A percentile compares a stretch with the other conserved stretches of the same genome.
Evolutionary conservation across 192 early-diverging fungal genomes (phyloP).

Genomic region (Phycomyces nitens): DNA sequence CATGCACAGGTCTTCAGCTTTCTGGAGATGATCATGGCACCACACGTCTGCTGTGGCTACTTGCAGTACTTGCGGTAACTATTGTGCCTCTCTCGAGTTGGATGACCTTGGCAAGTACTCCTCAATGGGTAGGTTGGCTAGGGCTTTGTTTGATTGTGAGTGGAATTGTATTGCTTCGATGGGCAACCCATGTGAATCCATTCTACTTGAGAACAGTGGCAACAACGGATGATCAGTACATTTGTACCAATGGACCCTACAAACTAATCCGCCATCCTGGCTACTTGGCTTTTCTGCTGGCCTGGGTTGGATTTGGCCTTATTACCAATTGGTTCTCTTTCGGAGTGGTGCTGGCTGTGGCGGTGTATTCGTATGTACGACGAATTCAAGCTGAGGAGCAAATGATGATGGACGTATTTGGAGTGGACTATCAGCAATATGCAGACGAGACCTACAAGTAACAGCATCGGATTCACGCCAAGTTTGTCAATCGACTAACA

Average conservation of each 20-base stretch:
- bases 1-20: slow-evolving; percentile 15
- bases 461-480: neutral
- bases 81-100: slow-evolving; percentile 8
- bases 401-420: slow-evolving; percentile 34
- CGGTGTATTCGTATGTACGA: slow-evolving; percentile 15
- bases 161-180: slow-evolving; percentile 19
- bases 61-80: slow-evolving; percentile 7
- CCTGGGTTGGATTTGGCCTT: slow-evolving; percentile 35
- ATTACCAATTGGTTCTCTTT: slow-evolving; percentile 21
- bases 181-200: slow-evolving; percentile 26
- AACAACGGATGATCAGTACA: slow-evolving; percentile 31
- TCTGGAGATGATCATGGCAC: slow-evolving; percentile 30
- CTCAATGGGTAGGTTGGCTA: slow-evolving; percentile 19
- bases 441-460: slow-evolving; percentile 28
- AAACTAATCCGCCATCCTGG: slow-evolving; percentile 37
- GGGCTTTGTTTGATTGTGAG: slow-evolving; percentile 29
- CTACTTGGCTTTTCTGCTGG: slow-evolving; percentile 26
- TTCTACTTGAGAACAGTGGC: slow-evolving; percentile 29
- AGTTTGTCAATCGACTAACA: no score
- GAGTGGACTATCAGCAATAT: slow-evolving; percentile 43
- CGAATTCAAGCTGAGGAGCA: slow-evolving; percentile 35
- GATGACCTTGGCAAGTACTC: neutral
- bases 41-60: slow-evolving; percentile 12
- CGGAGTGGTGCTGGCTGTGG: slow-evolving; percentile 12
- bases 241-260: slow-evolving; percentile 35